Conservation (phyloP, 805 yeast genomes). For the Wilhelminamyces savonicus region DNA sequence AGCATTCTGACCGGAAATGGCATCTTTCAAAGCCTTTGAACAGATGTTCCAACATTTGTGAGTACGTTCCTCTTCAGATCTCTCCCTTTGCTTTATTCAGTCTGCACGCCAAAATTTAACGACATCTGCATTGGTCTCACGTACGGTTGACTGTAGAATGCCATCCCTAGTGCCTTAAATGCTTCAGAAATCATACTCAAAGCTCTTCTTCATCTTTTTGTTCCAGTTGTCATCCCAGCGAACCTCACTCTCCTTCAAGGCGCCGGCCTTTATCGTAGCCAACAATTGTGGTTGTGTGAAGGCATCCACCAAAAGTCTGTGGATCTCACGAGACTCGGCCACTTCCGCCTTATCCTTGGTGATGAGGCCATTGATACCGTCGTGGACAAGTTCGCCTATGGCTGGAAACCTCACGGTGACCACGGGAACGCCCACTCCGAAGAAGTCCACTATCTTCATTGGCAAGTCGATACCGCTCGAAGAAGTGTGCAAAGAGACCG, state of each 20-base stretch:
- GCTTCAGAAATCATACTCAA: slow-evolving; percentile 8
- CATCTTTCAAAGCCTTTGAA: no score
- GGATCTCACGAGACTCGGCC: slow-evolving; percentile 18
- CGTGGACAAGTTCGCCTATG: slow-evolving; percentile 66
- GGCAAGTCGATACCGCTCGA: slow-evolving; percentile 94
- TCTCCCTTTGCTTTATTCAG: no score
- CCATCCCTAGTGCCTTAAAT: neutral
- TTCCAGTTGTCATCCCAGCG: slow-evolving; percentile 81
- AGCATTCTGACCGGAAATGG: no score
- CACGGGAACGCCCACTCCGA: slow-evolving; percentile 94
- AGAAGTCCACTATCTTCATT: slow-evolving; percentile 94
- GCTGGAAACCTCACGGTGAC: slow-evolving; percentile 73
- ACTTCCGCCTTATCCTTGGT: slow-evolving; percentile 16
- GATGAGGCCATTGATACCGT: slow-evolving; percentile 62
- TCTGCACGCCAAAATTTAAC: no score
- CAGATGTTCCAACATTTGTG: no score
- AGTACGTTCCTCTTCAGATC: no score
- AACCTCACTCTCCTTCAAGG: slow-evolving; percentile 56
- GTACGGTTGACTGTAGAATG: no score
- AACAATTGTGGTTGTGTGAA: slow-evolving; percentile 26
- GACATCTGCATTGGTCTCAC: no score
- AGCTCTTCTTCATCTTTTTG: slow-evolving; percentile 30
- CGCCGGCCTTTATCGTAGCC: slow-evolving; percentile 54
- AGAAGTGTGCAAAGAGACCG: slow-evolving; percentile 84
- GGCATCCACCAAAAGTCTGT: slow-evolving; percentile 17